Conservation (phyloP, 2,329 filamentous ascomycete species). For the Cephalotrichum gorgonifer region DNA sequence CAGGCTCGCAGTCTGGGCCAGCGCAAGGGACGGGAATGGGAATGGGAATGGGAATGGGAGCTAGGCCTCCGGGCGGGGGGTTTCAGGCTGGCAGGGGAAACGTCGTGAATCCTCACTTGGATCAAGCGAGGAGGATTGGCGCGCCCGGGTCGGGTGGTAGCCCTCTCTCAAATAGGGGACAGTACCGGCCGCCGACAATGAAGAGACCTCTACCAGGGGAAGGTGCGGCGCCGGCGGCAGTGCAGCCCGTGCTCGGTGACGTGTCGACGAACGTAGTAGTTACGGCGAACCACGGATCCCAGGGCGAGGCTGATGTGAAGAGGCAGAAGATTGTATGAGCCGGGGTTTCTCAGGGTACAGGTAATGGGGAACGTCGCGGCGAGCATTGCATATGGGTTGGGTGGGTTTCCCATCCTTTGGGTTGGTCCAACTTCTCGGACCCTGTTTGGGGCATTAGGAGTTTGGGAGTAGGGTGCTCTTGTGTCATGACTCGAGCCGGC, state of each 20-base stretch:
- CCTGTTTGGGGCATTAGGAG: too few relatives aligned
- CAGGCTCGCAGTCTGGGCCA: conserved; percentile 9
- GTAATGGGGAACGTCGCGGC: background rate
- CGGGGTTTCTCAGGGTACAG: too few relatives aligned
- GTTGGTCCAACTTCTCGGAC: too few relatives aligned
- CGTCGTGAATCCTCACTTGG: conserved; percentile 41
- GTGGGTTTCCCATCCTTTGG: too few relatives aligned
- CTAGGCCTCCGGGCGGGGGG: conserved; percentile 14
- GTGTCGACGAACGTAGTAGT: conserved; percentile 32
- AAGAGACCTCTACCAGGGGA: conserved; percentile 34
- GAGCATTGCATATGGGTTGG: too few relatives aligned
- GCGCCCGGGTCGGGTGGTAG: conserved; percentile 43
- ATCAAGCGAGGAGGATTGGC: conserved; percentile 46
- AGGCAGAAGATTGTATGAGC: conserved; percentile 35
- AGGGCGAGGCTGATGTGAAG: conserved; percentile 33
- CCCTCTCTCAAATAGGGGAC: conserved; percentile 46
- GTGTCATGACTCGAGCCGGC: too few relatives aligned
- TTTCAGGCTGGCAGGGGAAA: conserved; percentile 24
- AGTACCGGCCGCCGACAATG: conserved; percentile 50
- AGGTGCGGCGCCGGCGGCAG: conserved; percentile 8
- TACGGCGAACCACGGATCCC: conserved; percentile 7
- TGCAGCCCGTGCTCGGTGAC: conserved; percentile 38
- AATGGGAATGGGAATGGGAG: conserved; percentile 19
- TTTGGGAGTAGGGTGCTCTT: too few relatives aligned
- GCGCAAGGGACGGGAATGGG: conserved; percentile 18